Evolutionary conservation across 192 early-diverging fungal genomes (phyloP), one percentile per base, ranked within the genome.

Genomic region (Coemansia sp.): DNA sequence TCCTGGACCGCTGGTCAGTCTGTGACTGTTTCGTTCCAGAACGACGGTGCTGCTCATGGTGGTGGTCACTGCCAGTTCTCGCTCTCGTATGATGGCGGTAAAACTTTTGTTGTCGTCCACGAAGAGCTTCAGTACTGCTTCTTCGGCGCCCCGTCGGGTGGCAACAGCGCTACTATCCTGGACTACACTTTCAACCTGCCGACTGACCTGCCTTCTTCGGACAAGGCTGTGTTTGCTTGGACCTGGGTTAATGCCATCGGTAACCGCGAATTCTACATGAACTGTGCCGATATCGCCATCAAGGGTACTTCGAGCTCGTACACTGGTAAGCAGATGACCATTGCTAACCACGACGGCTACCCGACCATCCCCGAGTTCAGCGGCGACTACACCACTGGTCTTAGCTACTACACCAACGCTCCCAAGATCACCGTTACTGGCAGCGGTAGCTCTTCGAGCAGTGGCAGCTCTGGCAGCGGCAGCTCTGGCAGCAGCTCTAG

Each of bases 61-160:
- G 86, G 86, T 49, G 88, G 88, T 19, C 80, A 86, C 46, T 87
- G 86, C 56, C 82, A 88, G 65, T 87, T 90, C 59, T 65, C 85
- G 9, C 59, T 90, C 12, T 83, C 81, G 11, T 80, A 80, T 38
- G 85, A 90, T 46, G 81, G 74, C 23, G 84, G 83, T 33, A 75
- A 81, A 40, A 80, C 81, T 24, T 90, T 73, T 46, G 83, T 76
- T 2, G 85, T 86, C 13, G 61, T 86, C 25, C 73, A 83, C 48
- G 73, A 80, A 15, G 81, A 78, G 2, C 69, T 85, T 52, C 70
- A 67, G 11, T 60, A 80, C 39, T 86, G 85, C 58, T 52, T 88
- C 24, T 56, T 67, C 5, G 63, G 44, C 15, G 72, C 61, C 4
- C 70, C 67, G 14, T 48, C 67, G 1, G 24, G 57, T 18, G 30